These are phyloP conservation scores for Raffaelea arxii DNA, from an alignment of 2,329 filamentous ascomycete genomes.

Conservation along the genomic window DNA sequence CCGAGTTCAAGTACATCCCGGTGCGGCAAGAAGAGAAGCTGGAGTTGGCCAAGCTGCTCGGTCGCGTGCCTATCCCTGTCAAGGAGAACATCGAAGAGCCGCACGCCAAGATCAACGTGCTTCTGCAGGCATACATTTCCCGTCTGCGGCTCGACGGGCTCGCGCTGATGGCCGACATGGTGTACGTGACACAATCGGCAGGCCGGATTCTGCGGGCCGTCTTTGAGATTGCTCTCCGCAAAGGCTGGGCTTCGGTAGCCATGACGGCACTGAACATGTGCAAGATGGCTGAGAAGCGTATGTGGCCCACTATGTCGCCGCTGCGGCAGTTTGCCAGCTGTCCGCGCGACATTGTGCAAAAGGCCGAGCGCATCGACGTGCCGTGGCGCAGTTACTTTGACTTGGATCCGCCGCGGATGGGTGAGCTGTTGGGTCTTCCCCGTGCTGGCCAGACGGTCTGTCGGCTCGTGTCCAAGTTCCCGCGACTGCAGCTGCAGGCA, in stretches of 20 bases:
- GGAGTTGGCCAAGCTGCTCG: conserved; percentile 83
- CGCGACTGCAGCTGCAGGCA: conserved; percentile 82
- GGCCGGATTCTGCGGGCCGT: conserved; percentile 91
- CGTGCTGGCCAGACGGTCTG: conserved; percentile 82
- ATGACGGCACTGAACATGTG: conserved; percentile 89
- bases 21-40: conserved; percentile 97
- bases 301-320: conserved; percentile 99
- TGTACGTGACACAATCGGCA: conserved; percentile 96
- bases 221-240: conserved; percentile 95
- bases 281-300: conserved; percentile 98
- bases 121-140: conserved; percentile 94
- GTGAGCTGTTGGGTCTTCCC: conserved; percentile 78
- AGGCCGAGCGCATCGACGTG: conserved; percentile 90
- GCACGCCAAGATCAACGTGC: conserved; percentile 95
- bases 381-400: conserved; percentile 93
- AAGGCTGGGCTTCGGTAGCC: conserved; percentile 88
- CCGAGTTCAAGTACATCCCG: conserved; percentile 98
- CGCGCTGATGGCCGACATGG: conserved; percentile 95
- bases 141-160: conserved; percentile 87
- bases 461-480: conserved; percentile 81
- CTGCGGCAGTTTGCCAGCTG: conserved; percentile 81
- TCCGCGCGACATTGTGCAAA: conserved; percentile 76
- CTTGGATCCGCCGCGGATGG: conserved; percentile 91
- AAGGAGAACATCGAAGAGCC: conserved; percentile 97
- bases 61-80: conserved; percentile 85